Percentiles rank a stretch among this genome's conserved stretches.
Conservation (phyloP, 2,329 filamentous ascomycete species). For the Aspergillus spinulosporus region DNA sequence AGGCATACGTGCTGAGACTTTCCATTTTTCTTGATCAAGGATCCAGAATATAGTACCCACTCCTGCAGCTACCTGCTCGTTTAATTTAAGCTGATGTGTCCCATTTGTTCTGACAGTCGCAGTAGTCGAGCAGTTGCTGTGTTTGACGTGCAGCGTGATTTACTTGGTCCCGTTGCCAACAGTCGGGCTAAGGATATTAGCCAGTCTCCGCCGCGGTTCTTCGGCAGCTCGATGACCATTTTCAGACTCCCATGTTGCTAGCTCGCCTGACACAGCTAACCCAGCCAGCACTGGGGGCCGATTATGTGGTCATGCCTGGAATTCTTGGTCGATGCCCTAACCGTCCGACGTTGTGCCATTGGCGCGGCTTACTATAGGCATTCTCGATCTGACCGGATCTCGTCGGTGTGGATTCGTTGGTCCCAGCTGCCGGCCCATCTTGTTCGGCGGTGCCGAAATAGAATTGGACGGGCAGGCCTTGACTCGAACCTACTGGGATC, state of each 20-base stretch:
- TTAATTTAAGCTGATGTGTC: neutral
- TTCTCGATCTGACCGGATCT: constrained; percentile 16
- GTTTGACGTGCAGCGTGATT: constrained; percentile 16
- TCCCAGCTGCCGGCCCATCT: constrained; percentile 2
- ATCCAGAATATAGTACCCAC: neutral
- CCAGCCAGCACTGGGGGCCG: constrained; percentile 12
- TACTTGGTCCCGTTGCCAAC: constrained; percentile 22
- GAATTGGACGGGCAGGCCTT: constrained; percentile 12
- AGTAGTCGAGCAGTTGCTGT: constrained; percentile 1
- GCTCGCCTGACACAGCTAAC: constrained; percentile 15
- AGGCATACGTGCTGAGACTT: constrained; percentile 3
- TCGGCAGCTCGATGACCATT: constrained; percentile 13
- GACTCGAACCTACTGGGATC: constrained; percentile 21
- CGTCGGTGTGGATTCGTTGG: constrained; percentile 5
- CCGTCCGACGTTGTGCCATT: constrained; percentile 19
- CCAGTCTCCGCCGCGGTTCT: constrained; percentile 14
- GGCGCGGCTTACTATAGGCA: constrained; percentile 16
- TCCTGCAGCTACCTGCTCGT: neutral
- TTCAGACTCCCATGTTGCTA: constrained; percentile 6
- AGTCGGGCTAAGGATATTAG: constrained; percentile 8
- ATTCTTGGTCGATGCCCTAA: constrained; percentile 17
- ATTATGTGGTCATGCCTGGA: constrained; percentile 14
- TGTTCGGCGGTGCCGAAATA: constrained; percentile 17
- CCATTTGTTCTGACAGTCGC: constrained; percentile 2
- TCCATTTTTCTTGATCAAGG: constrained; percentile 12